Conservation (phyloP, 306 rosid species). For the Cicer judaicum region DNA sequence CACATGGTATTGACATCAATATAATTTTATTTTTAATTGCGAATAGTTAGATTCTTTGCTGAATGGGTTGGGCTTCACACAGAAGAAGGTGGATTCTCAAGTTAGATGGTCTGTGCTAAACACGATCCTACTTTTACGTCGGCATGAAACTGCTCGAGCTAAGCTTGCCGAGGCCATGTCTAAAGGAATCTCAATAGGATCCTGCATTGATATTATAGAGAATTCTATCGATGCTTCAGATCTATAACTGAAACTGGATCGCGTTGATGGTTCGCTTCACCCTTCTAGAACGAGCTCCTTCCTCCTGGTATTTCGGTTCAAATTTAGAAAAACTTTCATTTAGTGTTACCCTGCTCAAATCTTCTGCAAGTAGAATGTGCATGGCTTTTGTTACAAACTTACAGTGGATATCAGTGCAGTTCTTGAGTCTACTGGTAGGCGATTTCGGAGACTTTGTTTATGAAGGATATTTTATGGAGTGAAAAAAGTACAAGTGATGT, state of each 20-base stretch:
- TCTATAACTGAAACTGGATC: conserved; percentile 39
- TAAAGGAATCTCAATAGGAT: conserved; percentile 70
- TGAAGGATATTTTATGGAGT: conserved; percentile 1
- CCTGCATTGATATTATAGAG: conserved; percentile 79
- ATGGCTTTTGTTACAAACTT: conserved; percentile 1
- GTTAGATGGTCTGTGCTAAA: conserved; percentile 93
- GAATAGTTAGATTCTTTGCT: conserved; percentile 71
- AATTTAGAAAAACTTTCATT: conserved; percentile 15
- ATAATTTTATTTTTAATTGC: conserved; percentile 36
- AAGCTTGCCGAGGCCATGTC: conserved; percentile 85
- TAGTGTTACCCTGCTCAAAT: conserved; percentile 5
- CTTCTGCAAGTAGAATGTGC: conserved; percentile 18
- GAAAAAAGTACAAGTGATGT: conserved; percentile 22
- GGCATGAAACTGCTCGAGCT: conserved; percentile 72
- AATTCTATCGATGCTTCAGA: conserved; percentile 60
- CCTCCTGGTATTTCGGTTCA: not conserved
- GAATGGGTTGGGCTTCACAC: conserved; percentile 78
- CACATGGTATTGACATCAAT: conserved; percentile 20
- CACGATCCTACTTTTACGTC: conserved; percentile 72
- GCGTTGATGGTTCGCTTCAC: conserved; percentile 7
- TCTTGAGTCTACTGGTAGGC: conserved; percentile 5
- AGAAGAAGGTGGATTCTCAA: conserved; percentile 90
- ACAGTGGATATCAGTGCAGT: conserved; percentile 26
- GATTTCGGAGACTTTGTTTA: not conserved
- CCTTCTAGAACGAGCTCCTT: not conserved